Evolutionary conservation across 257 asterid genomes (phyloP).

Genomic region (Nicotiana attenuata): DNA sequence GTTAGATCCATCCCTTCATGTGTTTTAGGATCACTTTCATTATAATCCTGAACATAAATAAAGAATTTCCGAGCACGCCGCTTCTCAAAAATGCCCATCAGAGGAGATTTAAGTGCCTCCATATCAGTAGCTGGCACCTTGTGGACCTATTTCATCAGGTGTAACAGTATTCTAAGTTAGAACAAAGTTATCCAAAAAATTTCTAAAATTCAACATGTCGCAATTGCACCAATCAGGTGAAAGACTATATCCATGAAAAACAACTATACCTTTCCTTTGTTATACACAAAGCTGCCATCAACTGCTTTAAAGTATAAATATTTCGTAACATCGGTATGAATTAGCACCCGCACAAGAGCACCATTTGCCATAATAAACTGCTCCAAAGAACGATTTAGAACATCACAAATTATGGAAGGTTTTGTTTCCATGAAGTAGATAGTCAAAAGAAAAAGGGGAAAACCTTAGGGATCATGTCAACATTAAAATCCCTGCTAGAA

Average conservation of each 20-base stretch:
- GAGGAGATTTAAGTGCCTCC: constrained; percentile 97
- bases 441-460: neutral
- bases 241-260: constrained; percentile 9
- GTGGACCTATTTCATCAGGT: constrained; percentile 59
- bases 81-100: constrained; percentile 96
- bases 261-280: constrained; percentile 68
- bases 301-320: constrained; percentile 91
- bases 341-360: constrained; percentile 84
- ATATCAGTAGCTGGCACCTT: constrained; percentile 98
- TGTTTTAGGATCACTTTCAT: constrained; percentile 78
- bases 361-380: constrained; percentile 99
- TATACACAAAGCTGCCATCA: constrained; percentile 92
- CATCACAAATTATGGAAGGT: neutral
- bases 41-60: constrained; percentile 84
- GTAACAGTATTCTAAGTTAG: neutral
- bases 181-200: neutral
- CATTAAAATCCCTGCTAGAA: constrained; percentile 87
- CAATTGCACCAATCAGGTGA: neutral
- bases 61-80: constrained; percentile 95
- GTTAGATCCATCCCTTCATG: constrained; percentile 91
- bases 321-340: constrained; percentile 91
- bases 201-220: neutral
- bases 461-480: constrained; percentile 98
- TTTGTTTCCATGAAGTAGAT: neutral
- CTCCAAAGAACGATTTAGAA: neutral